Evolutionary conservation across 345 rosid genomes (phyloP), one percentile per base, ranked within the genome.

Genomic region (Leavenworthia alabamica): DNA sequence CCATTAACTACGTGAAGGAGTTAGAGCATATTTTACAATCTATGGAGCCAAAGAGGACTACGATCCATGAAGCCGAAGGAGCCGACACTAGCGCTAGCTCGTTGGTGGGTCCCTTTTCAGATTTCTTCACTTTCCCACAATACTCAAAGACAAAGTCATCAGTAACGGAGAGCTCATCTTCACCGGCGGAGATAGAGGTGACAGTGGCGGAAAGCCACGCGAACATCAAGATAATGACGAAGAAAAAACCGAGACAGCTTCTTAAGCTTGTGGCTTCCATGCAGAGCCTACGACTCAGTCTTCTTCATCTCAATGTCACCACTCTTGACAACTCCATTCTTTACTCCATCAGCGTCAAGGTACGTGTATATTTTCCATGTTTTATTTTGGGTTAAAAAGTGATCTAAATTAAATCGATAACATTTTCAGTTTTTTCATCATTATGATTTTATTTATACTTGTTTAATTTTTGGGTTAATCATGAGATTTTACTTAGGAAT

Each of bases 191-290:
- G 55, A 75, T 94, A 50, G 92, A 94, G 74, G 97, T 88, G 57
- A 83, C 81, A 52, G 77, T 90, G 83, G 90, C 82, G 17, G 99
- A 94, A 65, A 78, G 80, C 56, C 96, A 94, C 59, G 99, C 96
- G 11, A 90, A 75, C 62, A 75, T 94, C 61, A 94, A 81, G 58
- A 90, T 94, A 73, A 77, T 76, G 17, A 51, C 83, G 2, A 78
- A 79, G 77, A 88, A 75, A 78, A 76, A 62, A 42, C 91, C 96
- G 2, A 75, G 73, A 58, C 96, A 90, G 80, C 90, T 88, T 63
- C 53, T 86, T 70, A 81, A 73, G 51, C 56, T 88, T 63, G 80
- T 86, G 11, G 64, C 83, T 13, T 80, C 80, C 1, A 55, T 90
- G 31, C 91, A 90, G 58, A 60, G 68, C 60, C 77, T 82, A 46